Percentiles rank a stretch among this genome's conserved stretches.
phyloP scores from a whole-genome alignment of 2,329 filamentous ascomycete species.

The Akanthomyces uredinophilus region DNA sequence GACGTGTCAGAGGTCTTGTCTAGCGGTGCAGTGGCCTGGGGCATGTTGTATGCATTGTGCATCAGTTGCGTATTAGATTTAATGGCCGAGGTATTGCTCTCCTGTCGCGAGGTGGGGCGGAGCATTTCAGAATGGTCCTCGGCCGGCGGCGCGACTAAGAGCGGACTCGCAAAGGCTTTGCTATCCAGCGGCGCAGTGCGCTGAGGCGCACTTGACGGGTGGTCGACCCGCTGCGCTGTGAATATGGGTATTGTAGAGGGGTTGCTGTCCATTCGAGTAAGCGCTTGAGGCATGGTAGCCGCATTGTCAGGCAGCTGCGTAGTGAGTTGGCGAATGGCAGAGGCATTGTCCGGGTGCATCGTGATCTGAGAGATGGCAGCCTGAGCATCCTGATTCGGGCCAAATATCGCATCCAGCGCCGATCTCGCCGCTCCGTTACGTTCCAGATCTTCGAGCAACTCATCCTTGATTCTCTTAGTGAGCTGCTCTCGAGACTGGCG shows the following conservation, averaged over 20 bases:
- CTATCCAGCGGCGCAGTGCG: not conserved
- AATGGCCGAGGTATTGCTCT: no score
- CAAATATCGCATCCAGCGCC: slow-evolving; percentile 2
- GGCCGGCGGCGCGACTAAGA: no score
- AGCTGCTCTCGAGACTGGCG: not conserved
- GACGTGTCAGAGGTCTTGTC: not conserved
- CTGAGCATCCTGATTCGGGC: not conserved
- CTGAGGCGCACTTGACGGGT: not conserved
- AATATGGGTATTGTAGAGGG: not conserved
- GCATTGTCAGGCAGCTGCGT: no score
- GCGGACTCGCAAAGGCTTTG: no score
- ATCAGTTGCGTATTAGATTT: not conserved
- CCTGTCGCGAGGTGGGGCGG: no score
- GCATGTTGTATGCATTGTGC: not conserved
- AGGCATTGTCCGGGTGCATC: not conserved
- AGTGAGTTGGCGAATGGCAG: not conserved
- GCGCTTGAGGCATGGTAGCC: not conserved
- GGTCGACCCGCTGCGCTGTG: not conserved
- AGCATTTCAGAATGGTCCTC: no score
- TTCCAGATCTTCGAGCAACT: not conserved
- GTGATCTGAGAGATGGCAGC: not conserved
- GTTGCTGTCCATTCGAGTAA: not conserved
- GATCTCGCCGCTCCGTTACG: not conserved
- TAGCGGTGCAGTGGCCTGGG: not conserved
- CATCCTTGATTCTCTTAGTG: not conserved